Evolutionary conservation across 1,284 basidiomycete species (phyloP).

Genomic region (Boletus semigastroideus): DNA sequence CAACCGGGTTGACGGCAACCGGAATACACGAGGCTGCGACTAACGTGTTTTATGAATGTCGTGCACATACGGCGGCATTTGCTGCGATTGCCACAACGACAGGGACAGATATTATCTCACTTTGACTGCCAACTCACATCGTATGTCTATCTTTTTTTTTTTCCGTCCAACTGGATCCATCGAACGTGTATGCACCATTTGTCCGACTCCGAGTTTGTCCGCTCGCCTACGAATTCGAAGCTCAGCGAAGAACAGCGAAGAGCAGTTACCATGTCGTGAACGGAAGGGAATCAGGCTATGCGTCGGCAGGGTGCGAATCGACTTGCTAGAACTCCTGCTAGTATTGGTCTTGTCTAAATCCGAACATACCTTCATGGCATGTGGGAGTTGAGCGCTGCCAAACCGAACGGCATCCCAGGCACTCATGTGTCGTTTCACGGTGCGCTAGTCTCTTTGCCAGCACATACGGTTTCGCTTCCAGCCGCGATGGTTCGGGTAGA

Average conservation of each 20-base stretch:
- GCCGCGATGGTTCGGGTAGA: background rate
- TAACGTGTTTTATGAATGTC: constrained; percentile 14
- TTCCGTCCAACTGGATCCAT: background rate
- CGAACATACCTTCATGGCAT: background rate
- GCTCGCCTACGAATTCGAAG: background rate
- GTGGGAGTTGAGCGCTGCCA: background rate
- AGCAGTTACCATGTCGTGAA: background rate
- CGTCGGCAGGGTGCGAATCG: constrained; percentile 8
- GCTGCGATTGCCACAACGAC: constrained; percentile 7
- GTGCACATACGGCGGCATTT: constrained; percentile 13
- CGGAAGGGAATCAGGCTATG: background rate
- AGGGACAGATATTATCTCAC: constrained; percentile 18
- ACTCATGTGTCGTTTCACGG: background rate
- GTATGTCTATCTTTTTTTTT: constrained; percentile 12
- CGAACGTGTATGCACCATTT: background rate
- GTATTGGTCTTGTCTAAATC: background rate
- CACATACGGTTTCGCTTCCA: background rate
- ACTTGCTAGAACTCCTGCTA: background rate
- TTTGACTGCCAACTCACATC: constrained; percentile 7
- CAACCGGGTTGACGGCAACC: constrained; percentile 23
- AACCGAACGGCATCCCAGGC: background rate
- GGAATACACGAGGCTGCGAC: constrained; percentile 20
- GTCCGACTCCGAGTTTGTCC: background rate
- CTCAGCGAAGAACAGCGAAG: no score
- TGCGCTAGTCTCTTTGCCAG: background rate